A percentile compares a stretch with the other conserved stretches of the same genome.
Conservation (phyloP, 768 basidiomycete genomes). For the Psilocybe cubensis region DNA sequence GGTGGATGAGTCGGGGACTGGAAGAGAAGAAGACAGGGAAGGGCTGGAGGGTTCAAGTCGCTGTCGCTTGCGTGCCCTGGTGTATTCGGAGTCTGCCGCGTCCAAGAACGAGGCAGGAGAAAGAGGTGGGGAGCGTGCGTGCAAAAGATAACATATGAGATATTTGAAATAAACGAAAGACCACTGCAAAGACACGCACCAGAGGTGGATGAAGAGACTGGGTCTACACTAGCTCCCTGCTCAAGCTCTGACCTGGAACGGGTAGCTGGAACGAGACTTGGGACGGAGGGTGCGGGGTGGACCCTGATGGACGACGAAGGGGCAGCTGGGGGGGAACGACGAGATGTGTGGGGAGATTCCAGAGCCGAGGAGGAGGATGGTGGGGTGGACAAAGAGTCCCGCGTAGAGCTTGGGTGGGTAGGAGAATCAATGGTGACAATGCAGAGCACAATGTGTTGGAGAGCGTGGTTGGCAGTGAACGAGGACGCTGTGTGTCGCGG, state of each 20-base stretch:
- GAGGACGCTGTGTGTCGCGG: conserved; percentile 11
- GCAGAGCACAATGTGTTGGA: conserved; percentile 7
- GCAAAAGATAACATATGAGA: conserved; percentile 14
- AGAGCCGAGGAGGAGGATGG: conserved; percentile 49
- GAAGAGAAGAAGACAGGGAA: conserved; percentile 30
- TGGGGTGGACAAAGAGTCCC: conserved; percentile 53
- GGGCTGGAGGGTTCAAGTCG: conserved; percentile 50
- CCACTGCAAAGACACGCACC: conserved; percentile 32
- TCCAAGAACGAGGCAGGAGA: conserved; percentile 13
- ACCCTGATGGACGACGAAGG: conserved; percentile 28
- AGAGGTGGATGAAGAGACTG: conserved; percentile 29
- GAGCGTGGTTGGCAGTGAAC: conserved; percentile 12
- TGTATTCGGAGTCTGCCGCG: conserved; percentile 51
- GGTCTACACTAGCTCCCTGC: conserved; percentile 42
- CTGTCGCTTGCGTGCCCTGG: conserved; percentile 73
- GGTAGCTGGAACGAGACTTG: conserved; percentile 65
- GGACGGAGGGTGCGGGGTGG: conserved; percentile 25
- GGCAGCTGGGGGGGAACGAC: conserved; percentile 21
- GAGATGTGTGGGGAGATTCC: conserved; percentile 40
- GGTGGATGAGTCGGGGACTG: conserved; percentile 36
- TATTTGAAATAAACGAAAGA: not conserved
- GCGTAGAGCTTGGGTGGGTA: conserved; percentile 56
- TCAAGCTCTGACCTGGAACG: conserved; percentile 67
- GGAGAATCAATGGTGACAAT: conserved; percentile 69
- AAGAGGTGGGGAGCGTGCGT: conserved; percentile 9